phyloP scores from a whole-genome alignment of 2,329 filamentous ascomycete genomes.

The Camillea tinctor region DNA sequence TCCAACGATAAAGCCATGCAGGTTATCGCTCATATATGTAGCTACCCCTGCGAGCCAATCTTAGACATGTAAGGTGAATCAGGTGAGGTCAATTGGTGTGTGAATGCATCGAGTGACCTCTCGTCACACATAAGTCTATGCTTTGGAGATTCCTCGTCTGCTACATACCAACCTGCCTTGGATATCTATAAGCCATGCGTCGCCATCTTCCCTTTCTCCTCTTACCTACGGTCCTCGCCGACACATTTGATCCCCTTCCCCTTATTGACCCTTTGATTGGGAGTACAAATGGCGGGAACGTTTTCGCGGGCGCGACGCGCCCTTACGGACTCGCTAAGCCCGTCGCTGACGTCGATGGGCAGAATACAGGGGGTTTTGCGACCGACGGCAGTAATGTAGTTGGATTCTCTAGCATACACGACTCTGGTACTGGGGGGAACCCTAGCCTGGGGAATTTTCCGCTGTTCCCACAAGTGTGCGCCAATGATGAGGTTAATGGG shows the following conservation, averaged over 20 bases:
- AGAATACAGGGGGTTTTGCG: conserved; percentile 45
- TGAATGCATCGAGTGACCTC: too few relatives aligned
- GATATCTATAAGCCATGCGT: background rate
- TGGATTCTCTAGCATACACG: conserved; percentile 49
- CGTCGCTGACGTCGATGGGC: conserved; percentile 49
- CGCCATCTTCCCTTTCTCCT: conserved; percentile 11
- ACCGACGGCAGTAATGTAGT: conserved; percentile 48
- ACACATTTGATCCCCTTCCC: conserved; percentile 22
- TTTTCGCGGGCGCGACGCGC: conserved; percentile 55
- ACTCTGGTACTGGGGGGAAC: conserved; percentile 45
- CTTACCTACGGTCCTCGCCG: conserved; percentile 10
- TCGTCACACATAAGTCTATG: too few relatives aligned
- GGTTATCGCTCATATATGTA: too few relatives aligned
- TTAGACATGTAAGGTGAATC: too few relatives aligned
- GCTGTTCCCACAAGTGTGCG: conserved; percentile 43
- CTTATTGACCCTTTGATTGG: conserved; percentile 51
- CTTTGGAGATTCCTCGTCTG: too few relatives aligned
- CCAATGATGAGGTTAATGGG: conserved; percentile 49
- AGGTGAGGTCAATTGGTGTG: too few relatives aligned
- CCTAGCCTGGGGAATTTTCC: conserved; percentile 47
- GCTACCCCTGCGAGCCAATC: too few relatives aligned
- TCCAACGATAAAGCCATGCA: too few relatives aligned
- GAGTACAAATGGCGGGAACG: conserved; percentile 55
- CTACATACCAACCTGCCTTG: background rate
- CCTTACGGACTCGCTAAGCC: conserved; percentile 58